Base-by-base conservation (phyloP, 371 early-diverging fungal genomes). In the Mortierella sp. region DNA sequence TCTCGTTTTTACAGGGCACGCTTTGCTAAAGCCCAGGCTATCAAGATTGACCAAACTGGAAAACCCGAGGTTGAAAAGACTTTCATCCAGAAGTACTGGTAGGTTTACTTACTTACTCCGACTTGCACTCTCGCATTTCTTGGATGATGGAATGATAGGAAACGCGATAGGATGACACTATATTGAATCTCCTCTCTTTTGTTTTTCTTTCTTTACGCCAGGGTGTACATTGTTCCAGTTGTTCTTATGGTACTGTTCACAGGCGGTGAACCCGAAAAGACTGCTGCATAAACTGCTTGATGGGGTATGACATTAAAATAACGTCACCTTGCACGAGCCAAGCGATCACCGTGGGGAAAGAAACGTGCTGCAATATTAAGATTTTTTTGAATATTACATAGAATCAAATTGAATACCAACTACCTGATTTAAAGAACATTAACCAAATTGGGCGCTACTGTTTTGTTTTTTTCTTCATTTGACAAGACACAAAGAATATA, bases 31-130 rank as follows among this genome's bases (percentile, higher is more conserved):
- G 80, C 80, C 57, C 80, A 79, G 66, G 61, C 72, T 12, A 71
- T 79, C 69, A 74, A 75, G 62, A 52, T 79, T 60, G 80, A 79
- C 24, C 58, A 74, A 58, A 74, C 75, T 22, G 80, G 80, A 60
- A 70, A 79, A n/a, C 80, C 80, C 14, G 80, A 66, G 24, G 72
- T 39, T 16, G 80, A 79, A 37, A 74, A 79, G 72, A 71, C 83
- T 18, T 83, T 83, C 60, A 49, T 75, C 67, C 77, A 79, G 66
- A 84, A 84, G 49, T 84, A 84, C 67, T 84, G 84, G 84, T 78
- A 73, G 28, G 73, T 47, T 18, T 16, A 24, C 35, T 18, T 16
- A 24, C 35, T 51, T 62, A 2, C 10, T 61, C 10, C 26, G 12
- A 12, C 16, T 35, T 32, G 22, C n/a, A n/a, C 0, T n/a, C 39